phyloP scores from a whole-genome alignment of 345 rosid species.

The Euphorbia tirucalli region DNA sequence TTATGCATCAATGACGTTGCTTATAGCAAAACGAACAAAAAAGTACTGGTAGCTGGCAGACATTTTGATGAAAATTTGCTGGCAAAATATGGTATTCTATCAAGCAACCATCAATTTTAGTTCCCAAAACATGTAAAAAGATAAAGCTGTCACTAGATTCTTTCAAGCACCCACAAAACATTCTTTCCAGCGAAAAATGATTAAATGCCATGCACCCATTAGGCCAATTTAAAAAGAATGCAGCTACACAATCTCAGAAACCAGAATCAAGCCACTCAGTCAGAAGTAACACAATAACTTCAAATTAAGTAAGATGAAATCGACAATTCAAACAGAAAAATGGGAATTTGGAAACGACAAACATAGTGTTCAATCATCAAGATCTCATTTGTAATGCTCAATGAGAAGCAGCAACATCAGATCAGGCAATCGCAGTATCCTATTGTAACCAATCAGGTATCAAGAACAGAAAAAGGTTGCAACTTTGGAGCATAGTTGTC shows the following conservation, averaged over 20 bases:
- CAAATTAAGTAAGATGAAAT: not conserved
- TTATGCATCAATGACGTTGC: not conserved
- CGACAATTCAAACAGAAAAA: not conserved
- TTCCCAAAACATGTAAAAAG: not conserved
- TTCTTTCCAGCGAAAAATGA: not conserved
- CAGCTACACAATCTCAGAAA: slow-evolving; percentile 7
- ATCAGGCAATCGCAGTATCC: not conserved
- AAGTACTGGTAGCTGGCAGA: not conserved
- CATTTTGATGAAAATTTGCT: not conserved
- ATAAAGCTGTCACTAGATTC: not conserved
- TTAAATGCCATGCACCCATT: not conserved
- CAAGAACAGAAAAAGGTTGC: not conserved
- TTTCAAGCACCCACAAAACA: not conserved
- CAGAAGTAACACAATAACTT: not conserved
- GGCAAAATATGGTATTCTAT: not conserved
- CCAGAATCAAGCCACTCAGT: not conserved
- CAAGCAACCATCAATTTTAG: not conserved
- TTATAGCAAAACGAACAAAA: not conserved
- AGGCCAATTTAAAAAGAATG: not conserved
- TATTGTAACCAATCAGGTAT: not conserved
- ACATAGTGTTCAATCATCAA: not conserved
- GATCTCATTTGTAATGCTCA: slow-evolving; percentile 5
- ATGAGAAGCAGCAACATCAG: not conserved
- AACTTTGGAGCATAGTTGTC: slow-evolving; percentile 8
- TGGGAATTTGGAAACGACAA: not conserved